These are phyloP conservation scores for Vanrija sp. DNA, from an alignment of 1,284 basidiomycete species.

Conservation along the genomic window DNA sequence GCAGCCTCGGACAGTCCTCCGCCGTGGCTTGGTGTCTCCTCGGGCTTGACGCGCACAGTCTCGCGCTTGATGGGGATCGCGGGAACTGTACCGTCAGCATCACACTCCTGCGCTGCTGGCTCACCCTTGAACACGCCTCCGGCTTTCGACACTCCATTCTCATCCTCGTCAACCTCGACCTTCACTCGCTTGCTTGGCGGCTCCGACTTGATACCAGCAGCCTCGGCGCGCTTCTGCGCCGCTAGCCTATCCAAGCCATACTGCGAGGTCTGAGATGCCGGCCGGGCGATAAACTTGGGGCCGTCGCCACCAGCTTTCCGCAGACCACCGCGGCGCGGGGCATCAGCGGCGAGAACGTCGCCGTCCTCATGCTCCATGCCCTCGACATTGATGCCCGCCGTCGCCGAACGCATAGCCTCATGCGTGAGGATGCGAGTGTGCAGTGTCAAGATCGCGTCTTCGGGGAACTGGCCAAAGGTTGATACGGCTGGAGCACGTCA, in stretches of 20 bases:
- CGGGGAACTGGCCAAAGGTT: slow-evolving; percentile 80
- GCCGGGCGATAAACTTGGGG: slow-evolving; percentile 72
- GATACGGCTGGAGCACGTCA: slow-evolving; percentile 57
- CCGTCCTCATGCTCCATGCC: slow-evolving; percentile 75
- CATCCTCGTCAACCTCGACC: slow-evolving; percentile 54
- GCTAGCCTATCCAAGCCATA: slow-evolving; percentile 84
- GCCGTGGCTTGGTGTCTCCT: slow-evolving; percentile 90
- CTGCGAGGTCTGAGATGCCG: slow-evolving; percentile 66
- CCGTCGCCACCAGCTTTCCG: slow-evolving; percentile 66
- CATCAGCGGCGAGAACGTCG: slow-evolving; percentile 76
- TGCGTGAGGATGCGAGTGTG: slow-evolving; percentile 61
- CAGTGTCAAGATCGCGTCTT: slow-evolving; percentile 58
- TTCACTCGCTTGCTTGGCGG: slow-evolving; percentile 61
- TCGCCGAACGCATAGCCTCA: slow-evolving; percentile 53
- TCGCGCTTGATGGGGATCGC: slow-evolving; percentile 56
- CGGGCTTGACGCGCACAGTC: slow-evolving; percentile 67
- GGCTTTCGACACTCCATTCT: slow-evolving; percentile 26
- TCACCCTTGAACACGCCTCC: slow-evolving; percentile 76
- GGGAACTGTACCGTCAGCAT: slow-evolving; percentile 58
- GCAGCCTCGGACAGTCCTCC: slow-evolving; percentile 77
- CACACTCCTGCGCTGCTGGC: slow-evolving; percentile 11
- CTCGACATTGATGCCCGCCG: slow-evolving; percentile 29
- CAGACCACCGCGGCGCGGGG: slow-evolving; percentile 68
- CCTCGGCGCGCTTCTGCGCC: slow-evolving; percentile 69
- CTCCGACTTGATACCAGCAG: slow-evolving; percentile 52